Percentiles rank a stretch among this genome's conserved stretches.
Conservation (phyloP, 176 grass and related monocot genomes). For the Musa acuminata region DNA sequence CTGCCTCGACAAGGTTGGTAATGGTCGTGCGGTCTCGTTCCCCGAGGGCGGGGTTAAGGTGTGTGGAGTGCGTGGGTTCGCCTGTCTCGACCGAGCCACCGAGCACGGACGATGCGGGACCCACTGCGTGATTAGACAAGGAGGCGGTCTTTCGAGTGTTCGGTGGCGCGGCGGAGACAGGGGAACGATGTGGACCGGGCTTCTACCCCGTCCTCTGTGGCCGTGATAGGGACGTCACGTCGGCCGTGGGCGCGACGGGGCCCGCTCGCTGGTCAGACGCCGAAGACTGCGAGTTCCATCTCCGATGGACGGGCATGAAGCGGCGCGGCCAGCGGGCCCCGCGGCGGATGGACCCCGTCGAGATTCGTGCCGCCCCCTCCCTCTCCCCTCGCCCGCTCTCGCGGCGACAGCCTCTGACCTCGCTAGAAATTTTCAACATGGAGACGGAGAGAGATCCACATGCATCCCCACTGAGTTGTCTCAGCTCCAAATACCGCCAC, state of each 20-base stretch:
- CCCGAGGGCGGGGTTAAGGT: no score
- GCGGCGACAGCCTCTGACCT: constrained; percentile 1
- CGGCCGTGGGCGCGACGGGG: background rate
- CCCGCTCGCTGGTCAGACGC: background rate
- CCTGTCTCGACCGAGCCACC: background rate
- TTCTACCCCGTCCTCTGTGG: constrained; percentile 23
- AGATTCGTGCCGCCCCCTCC: background rate
- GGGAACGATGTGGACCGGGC: constrained; percentile 9
- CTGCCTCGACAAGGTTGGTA: background rate
- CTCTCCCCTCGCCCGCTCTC: background rate
- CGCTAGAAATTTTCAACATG: constrained; percentile 1
- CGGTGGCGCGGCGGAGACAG: background rate
- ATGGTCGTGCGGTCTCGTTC: background rate
- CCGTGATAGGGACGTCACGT: constrained; percentile 39
- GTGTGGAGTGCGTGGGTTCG: no score
- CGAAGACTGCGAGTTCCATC: background rate
- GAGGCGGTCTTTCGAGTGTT: background rate
- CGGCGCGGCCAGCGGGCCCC: background rate
- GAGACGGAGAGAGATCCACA: background rate
- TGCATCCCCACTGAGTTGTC: background rate
- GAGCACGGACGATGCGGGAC: background rate
- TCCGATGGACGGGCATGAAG: background rate
- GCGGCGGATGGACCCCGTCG: background rate
- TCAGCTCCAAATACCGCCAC: background rate
- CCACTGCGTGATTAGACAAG: no score